These are phyloP conservation scores for Pseudogymnoascus verrucosus DNA, from an alignment of 2,329 filamentous ascomycete genomes.

Conservation along the genomic window DNA sequence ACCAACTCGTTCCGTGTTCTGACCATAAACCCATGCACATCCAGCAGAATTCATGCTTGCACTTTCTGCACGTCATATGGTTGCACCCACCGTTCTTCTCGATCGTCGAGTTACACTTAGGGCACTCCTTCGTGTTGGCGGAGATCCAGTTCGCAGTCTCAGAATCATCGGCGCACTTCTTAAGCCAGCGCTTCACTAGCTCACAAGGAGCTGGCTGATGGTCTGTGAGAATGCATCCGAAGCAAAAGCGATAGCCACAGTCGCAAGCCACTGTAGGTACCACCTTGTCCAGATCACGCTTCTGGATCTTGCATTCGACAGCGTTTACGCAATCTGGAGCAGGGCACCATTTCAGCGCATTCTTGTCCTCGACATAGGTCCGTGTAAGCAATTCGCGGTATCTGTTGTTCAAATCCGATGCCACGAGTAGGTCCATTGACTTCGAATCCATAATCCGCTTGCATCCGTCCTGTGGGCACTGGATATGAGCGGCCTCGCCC, in stretches of 20 bases:
- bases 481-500: conserved; percentile 88
- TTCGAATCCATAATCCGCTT: conserved; percentile 85
- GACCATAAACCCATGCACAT: conserved; percentile 99
- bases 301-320: conserved; percentile 79
- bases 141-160: conserved; percentile 99
- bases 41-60: conserved; percentile 97
- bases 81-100: conserved; percentile 99
- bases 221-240: conserved; percentile 81
- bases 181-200: conserved; percentile 89
- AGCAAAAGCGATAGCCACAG: conserved; percentile 86
- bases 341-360: conserved; percentile 93
- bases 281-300: conserved; percentile 73
- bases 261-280: conserved; percentile 85
- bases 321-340: conserved; percentile 96
- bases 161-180: conserved; percentile 97
- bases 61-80: conserved; percentile 96
- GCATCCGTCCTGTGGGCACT: conserved; percentile 84
- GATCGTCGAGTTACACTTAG: conserved; percentile 91
- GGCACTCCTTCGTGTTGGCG: conserved; percentile 96
- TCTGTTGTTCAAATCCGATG: conserved; percentile 46
- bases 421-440: conserved; percentile 71
- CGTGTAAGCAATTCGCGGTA: conserved; percentile 83
- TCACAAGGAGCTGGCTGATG: conserved; percentile 90
- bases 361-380: conserved; percentile 95
- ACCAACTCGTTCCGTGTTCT: conserved; percentile 98